These are phyloP conservation scores for Mytilinidion resinicola DNA, from an alignment of 495 filamentous ascomycete genomes.

Conservation along the genomic window DNA sequence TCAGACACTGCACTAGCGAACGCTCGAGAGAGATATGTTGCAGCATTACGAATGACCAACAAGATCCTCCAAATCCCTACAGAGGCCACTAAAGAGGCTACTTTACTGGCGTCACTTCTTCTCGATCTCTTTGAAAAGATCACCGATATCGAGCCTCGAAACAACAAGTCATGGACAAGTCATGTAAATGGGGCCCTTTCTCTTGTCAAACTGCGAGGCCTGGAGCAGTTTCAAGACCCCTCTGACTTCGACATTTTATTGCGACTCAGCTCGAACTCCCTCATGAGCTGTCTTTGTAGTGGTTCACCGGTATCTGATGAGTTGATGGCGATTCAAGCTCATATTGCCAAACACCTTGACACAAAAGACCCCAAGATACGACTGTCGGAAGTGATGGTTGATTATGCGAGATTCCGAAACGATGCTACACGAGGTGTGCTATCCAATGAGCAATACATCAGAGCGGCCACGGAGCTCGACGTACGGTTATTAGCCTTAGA, in stretches of 20 bases:
- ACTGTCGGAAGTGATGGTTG: slow-evolving; percentile 22
- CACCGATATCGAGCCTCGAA: neutral
- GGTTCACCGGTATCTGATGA: slow-evolving; percentile 20
- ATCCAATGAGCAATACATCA: too few relatives aligned
- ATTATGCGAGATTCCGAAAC: slow-evolving; percentile 21
- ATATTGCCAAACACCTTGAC: slow-evolving; percentile 20
- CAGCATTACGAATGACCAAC: slow-evolving; percentile 10
- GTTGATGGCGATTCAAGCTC: slow-evolving; percentile 20
- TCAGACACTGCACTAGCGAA: slow-evolving; percentile 10
- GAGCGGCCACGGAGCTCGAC: too few relatives aligned
- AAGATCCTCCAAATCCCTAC: neutral
- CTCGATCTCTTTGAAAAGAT: neutral
- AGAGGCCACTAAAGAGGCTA: neutral
- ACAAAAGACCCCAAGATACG: slow-evolving; percentile 15
- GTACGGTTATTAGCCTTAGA: too few relatives aligned
- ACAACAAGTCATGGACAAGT: neutral
- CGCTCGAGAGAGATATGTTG: slow-evolving; percentile 15
- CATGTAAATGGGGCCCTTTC: slow-evolving; percentile 35
- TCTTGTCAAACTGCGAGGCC: slow-evolving; percentile 28
- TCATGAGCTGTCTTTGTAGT: slow-evolving; percentile 26
- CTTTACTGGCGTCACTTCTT: slow-evolving; percentile 4
- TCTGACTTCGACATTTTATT: slow-evolving; percentile 14
- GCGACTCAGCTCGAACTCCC: slow-evolving; percentile 25
- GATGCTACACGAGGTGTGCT: neutral
- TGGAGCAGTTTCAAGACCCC: slow-evolving; percentile 13